Conservation (phyloP, 805 yeast genomes). For the Zygoascus ofunaensis region DNA sequence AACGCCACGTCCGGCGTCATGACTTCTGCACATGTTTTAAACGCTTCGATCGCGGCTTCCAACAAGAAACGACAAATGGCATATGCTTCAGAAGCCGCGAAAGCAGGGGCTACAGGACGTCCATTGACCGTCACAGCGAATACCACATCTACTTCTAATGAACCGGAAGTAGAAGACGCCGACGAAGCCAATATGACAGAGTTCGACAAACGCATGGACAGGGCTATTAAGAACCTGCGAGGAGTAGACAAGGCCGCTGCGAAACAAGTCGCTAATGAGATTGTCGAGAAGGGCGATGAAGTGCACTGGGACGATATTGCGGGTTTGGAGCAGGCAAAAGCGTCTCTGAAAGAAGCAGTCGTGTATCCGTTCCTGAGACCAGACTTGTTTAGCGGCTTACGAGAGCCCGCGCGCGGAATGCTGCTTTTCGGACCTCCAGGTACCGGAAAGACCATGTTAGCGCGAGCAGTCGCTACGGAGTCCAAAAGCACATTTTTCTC, state of each 20-base stretch:
- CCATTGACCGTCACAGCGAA: neutral
- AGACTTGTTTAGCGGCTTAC: slow-evolving; percentile 76
- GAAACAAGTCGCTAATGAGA: slow-evolving; percentile 76
- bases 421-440: slow-evolving; percentile 96
- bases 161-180: slow-evolving; percentile 4
- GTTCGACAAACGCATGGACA: slow-evolving; percentile 27
- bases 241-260: slow-evolving; percentile 80
- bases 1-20: neutral
- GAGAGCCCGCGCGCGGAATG: slow-evolving; percentile 97
- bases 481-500: slow-evolving; percentile 87
- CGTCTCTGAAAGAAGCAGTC: slow-evolving; percentile 84
- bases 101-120: neutral
- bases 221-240: slow-evolving; percentile 28
- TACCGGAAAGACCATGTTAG: slow-evolving; percentile 97
- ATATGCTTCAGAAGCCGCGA: neutral
- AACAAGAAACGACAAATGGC: neutral
- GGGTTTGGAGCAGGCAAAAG: slow-evolving; percentile 82
- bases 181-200: slow-evolving; percentile 14
- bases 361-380: slow-evolving; percentile 94
- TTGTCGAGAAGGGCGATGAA: slow-evolving; percentile 81
- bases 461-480: slow-evolving; percentile 93
- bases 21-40: neutral
- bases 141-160: neutral
- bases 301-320: slow-evolving; percentile 95
- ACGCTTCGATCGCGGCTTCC: neutral